A percentile compares a stretch with the other conserved stretches of the same genome.
These are phyloP conservation scores for Rhodotorula glutinis DNA, from an alignment of 1,284 basidiomycete genomes.

Conservation along the genomic window DNA sequence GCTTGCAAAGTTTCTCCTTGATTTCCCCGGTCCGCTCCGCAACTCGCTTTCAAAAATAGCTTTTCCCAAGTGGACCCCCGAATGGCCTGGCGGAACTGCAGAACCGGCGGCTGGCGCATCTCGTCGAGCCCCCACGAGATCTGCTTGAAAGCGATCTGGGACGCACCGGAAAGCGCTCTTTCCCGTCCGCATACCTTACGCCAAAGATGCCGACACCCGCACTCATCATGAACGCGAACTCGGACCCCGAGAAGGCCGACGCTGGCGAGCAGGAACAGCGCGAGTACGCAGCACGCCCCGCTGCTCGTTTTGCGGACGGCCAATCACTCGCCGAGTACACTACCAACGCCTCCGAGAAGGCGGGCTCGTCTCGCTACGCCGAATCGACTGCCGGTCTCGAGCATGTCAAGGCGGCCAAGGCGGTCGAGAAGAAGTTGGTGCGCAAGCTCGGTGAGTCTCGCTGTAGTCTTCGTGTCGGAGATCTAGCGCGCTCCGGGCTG, in stretches of 20 bases:
- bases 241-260: neutral
- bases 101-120: too few relatives aligned
- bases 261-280: neutral
- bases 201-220: too few relatives aligned
- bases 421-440: constrained; percentile 46
- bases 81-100: too few relatives aligned
- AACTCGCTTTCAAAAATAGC: too few relatives aligned
- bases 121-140: too few relatives aligned
- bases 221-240: neutral
- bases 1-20: too few relatives aligned
- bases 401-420: constrained; percentile 39
- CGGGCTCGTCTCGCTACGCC: constrained; percentile 41
- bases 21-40: too few relatives aligned
- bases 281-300: neutral
- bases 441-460: constrained; percentile 46
- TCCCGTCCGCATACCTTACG: too few relatives aligned
- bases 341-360: constrained; percentile 43
- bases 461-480: too few relatives aligned
- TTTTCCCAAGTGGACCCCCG: too few relatives aligned
- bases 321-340: constrained; percentile 10
- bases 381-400: constrained; percentile 42
- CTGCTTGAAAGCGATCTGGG: too few relatives aligned
- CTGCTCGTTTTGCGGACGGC: constrained; percentile 18
- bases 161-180: too few relatives aligned
- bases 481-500: neutral